Percentiles rank a stretch among this genome's conserved stretches.
Conservation (phyloP, 139 green algal genomes). For the Auxenochlorella protothecoides region DNA sequence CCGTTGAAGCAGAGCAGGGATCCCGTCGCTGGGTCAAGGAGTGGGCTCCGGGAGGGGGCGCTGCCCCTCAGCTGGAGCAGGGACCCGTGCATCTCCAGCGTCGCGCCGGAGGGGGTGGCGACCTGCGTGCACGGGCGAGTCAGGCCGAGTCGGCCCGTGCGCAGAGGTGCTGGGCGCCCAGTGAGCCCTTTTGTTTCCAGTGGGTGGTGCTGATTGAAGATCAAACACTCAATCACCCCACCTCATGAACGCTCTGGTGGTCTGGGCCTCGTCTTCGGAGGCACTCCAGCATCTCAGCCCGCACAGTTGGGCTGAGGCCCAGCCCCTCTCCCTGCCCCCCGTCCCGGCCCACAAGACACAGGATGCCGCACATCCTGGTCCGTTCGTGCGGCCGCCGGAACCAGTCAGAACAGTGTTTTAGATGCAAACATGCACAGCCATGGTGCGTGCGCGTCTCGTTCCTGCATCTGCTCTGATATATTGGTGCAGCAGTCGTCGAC, state of each 20-base stretch:
- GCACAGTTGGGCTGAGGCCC: not conserved
- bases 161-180: not conserved
- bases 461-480: too few species aligned
- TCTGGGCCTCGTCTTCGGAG: not conserved
- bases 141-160: not conserved
- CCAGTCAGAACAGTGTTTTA: too few species aligned
- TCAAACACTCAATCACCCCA: not conserved
- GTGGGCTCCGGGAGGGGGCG: not conserved
- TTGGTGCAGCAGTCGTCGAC: too few species aligned
- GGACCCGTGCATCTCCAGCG: constrained; percentile 24
- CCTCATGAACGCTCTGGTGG: not conserved
- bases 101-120: not conserved
- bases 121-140: not conserved
- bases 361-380: not conserved
- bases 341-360: not conserved
- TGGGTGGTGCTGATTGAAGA: not conserved
- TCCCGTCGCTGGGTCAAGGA: constrained; percentile 18
- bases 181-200: not conserved
- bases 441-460: too few species aligned
- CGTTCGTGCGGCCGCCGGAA: too few species aligned
- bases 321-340: not conserved
- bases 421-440: too few species aligned
- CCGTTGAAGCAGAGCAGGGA: constrained; percentile 66
- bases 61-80: constrained; percentile 63
- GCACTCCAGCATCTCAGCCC: not conserved